Percentiles rank a stretch among this genome's conserved stretches.
Conservation (phyloP, 2,329 filamentous ascomycete genomes). For the Purpureocillium lavendulum region DNA sequence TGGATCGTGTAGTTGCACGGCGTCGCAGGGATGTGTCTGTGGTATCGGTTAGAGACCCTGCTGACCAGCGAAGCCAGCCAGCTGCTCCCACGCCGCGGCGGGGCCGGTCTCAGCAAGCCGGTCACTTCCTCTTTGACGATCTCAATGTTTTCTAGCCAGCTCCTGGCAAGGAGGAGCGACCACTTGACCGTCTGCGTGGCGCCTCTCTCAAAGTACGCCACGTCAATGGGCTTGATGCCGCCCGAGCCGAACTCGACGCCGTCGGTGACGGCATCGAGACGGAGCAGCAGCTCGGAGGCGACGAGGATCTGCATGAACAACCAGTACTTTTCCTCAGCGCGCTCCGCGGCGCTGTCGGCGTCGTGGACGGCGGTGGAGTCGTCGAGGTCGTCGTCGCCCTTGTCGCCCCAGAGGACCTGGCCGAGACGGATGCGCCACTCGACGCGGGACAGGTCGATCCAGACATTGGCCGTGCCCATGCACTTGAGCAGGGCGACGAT, state of each 20-base stretch:
- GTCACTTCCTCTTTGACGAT: slow-evolving; percentile 36
- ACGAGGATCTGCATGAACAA: slow-evolving; percentile 57
- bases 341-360: slow-evolving; percentile 37
- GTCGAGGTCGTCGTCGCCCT: slow-evolving; percentile 41
- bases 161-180: slow-evolving; percentile 55
- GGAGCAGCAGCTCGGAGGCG: slow-evolving; percentile 55
- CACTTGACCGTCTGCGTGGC: slow-evolving; percentile 56
- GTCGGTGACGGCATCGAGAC: slow-evolving; percentile 55
- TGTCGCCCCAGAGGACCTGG: slow-evolving; percentile 59
- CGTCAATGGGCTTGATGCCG: slow-evolving; percentile 44
- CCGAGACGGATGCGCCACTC: slow-evolving; percentile 69
- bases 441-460: slow-evolving; percentile 66
- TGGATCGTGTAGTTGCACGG: slow-evolving; percentile 38
- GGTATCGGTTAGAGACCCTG: slow-evolving; percentile 37
- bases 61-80: slow-evolving; percentile 53
- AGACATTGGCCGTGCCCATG: slow-evolving; percentile 56
- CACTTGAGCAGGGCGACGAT: slow-evolving; percentile 61
- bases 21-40: slow-evolving; percentile 23
- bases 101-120: slow-evolving; percentile 5
- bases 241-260: slow-evolving; percentile 47
- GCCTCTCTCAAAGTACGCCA: slow-evolving; percentile 53
- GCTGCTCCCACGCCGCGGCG: slow-evolving; percentile 16
- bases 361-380: slow-evolving; percentile 45
- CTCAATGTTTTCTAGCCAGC: slow-evolving; percentile 61
- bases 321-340: slow-evolving; percentile 58